A percentile compares a stretch with the other conserved stretches of the same genome.
Conservation (phyloP, 2,329 filamentous ascomycete genomes). For the Acrocalymma vagum region DNA sequence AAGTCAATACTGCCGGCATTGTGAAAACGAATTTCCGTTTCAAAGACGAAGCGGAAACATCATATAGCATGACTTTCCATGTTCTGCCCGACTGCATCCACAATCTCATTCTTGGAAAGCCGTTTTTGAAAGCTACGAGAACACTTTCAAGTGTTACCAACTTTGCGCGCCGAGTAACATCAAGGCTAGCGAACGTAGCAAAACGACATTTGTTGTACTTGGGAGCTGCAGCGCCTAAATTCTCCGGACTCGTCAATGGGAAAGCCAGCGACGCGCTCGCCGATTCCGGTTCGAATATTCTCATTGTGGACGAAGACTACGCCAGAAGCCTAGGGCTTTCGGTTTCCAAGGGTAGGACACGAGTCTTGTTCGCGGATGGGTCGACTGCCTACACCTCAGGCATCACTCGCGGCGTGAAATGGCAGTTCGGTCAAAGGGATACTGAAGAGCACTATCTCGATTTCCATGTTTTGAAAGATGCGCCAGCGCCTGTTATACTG, state of each 20-base stretch:
- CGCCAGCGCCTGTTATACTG: constrained; percentile 16
- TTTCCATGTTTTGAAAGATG: constrained; percentile 17
- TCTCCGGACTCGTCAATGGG: constrained; percentile 17
- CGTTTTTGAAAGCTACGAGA: constrained; percentile 15
- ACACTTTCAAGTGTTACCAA: constrained; percentile 14
- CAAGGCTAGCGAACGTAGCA: background rate
- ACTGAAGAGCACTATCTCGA: constrained; percentile 5
- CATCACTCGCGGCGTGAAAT: constrained; percentile 17
- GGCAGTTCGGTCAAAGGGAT: constrained; percentile 27
- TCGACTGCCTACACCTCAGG: constrained; percentile 18
- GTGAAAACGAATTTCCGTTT: constrained; percentile 7
- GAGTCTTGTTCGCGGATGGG: constrained; percentile 18
- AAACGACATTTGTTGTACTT: constrained; percentile 15
- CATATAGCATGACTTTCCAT: constrained; percentile 11
- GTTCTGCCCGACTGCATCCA: constrained; percentile 15
- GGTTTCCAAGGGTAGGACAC: background rate
- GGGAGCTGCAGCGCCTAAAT: constrained; percentile 15
- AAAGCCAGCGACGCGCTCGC: constrained; percentile 12
- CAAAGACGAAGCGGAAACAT: constrained; percentile 1
- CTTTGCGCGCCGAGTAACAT: constrained; percentile 6
- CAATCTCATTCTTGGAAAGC: constrained; percentile 16
- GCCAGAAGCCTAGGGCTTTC: constrained; percentile 7
- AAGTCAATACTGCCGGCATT: constrained; percentile 9
- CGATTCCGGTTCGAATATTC: constrained; percentile 15
- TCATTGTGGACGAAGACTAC: constrained; percentile 22